phyloP scores from a whole-genome alignment of 2,329 filamentous ascomycete species.

The Penicillium sp. region DNA sequence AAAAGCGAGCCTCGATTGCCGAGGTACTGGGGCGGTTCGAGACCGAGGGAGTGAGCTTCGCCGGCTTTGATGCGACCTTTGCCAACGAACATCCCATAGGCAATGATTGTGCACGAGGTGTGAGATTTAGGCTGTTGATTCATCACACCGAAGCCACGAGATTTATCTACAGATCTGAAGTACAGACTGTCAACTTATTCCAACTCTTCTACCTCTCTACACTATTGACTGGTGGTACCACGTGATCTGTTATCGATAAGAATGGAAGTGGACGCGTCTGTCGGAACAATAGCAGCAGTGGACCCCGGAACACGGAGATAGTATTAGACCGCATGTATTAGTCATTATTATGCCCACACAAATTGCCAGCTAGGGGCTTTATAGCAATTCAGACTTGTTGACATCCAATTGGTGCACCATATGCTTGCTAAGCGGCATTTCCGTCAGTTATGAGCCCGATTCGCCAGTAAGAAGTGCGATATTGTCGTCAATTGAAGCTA shows the following conservation, averaged over 20 bases:
- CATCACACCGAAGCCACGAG: background rate
- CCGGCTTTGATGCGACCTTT: background rate
- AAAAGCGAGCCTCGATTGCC: slow-evolving; percentile 31
- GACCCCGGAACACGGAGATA: too few relatives aligned
- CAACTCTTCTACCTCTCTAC: background rate
- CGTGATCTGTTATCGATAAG: slow-evolving; percentile 27
- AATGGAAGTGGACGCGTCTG: slow-evolving; percentile 9
- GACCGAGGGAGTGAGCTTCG: slow-evolving; percentile 23
- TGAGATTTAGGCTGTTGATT: too few relatives aligned
- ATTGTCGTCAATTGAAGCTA: too few relatives aligned
- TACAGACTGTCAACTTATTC: background rate
- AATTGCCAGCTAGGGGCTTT: too few relatives aligned
- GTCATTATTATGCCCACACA: too few relatives aligned
- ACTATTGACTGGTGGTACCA: background rate
- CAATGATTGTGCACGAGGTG: background rate
- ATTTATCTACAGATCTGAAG: background rate
- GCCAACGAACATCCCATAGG: background rate
- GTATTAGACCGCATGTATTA: too few relatives aligned
- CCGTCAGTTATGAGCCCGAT: too few relatives aligned
- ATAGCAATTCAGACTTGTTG: too few relatives aligned
- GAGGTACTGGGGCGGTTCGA: slow-evolving; percentile 33
- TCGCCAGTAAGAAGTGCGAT: too few relatives aligned
- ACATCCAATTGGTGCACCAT: too few relatives aligned
- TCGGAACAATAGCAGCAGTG: too few relatives aligned
- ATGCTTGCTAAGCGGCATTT: too few relatives aligned